Evolutionary conservation across 2,329 filamentous ascomycete species (phyloP).

Genomic region (Trichophyton mentagrophytes): DNA sequence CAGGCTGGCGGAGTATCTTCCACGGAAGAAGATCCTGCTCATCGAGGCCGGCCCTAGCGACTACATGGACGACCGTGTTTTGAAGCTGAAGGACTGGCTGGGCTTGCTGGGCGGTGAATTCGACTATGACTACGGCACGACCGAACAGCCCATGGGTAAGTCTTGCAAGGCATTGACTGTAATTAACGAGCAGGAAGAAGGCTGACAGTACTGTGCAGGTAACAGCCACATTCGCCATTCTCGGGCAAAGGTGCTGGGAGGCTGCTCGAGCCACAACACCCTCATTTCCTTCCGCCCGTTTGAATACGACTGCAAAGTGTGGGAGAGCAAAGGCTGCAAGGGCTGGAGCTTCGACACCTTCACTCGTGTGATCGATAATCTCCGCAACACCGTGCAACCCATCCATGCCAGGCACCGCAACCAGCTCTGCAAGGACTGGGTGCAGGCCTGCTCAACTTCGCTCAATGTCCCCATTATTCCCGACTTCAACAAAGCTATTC

Average conservation of each 20-base stretch:
- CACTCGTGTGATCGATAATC: slow-evolving; percentile 66
- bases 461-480: slow-evolving; percentile 68
- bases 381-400: slow-evolving; percentile 81
- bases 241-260: slow-evolving; percentile 79
- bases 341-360: slow-evolving; percentile 82
- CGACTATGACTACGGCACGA: slow-evolving; percentile 83
- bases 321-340: slow-evolving; percentile 67
- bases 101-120: slow-evolving; percentile 71
- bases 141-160: slow-evolving; percentile 65
- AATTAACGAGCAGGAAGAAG: neutral
- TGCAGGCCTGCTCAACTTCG: slow-evolving; percentile 64
- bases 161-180: neutral
- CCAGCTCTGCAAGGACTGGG: slow-evolving; percentile 84
- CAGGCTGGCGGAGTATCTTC: slow-evolving; percentile 68
- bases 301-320: slow-evolving; percentile 73
- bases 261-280: slow-evolving; percentile 89
- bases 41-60: slow-evolving; percentile 85
- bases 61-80: slow-evolving; percentile 73
- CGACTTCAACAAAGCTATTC: slow-evolving; percentile 81
- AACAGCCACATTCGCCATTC: slow-evolving; percentile 90
- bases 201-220: slow-evolving; percentile 36
- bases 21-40: slow-evolving; percentile 65
- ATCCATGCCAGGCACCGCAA: slow-evolving; percentile 77
- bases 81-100: slow-evolving; percentile 79
- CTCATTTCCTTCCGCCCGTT: slow-evolving; percentile 87